Evolutionary conservation across 164 flowering plant genomes (phyloP), one percentile per base, ranked within the genome.

Genomic region (Warburgia ugandensis): DNA sequence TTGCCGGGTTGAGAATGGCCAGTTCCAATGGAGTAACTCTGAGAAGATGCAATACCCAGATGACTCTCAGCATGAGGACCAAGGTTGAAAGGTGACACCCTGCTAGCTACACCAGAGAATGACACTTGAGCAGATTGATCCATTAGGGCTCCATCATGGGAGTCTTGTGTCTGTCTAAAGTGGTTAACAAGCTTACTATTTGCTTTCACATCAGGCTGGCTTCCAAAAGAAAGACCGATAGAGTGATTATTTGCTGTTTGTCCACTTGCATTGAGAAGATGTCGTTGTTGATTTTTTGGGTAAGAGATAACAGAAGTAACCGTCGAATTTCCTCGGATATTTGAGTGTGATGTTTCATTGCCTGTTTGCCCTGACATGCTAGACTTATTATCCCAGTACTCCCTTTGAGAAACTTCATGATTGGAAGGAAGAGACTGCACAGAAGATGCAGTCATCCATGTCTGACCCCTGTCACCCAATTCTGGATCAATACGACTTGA

Each of bases 251-350:
- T 26, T 17, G 52, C 37, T 48, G 19, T 56, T 57, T 67, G 66
- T 36, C n/a, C n/a, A n/a, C n/a, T n/a, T n/a, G 65, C 72, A 68
- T 69, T 60, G 45, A 45, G 48, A 51, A 40, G 52, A 63, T 75
- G 82, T 41, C 50, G 61, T 23, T 72, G 81, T 54, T 62, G 79
- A 61, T 66, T 68, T 66, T 72, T 64, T 13, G 64, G 32, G 66
- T 56, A 43, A 23, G 74, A 59, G 40, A 55, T 46, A 41, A 65
- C 65, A 45, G 80, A 48, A 30, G 63, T 17, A n/a, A n/a, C n/a
- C 41, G 75, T 35, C 42, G 28, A 58, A 19, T 70, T 73, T 36
- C 59, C 77, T 47, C 57, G 73, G 44, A 51, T 31, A 36, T 50
- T 53, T 29, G 47, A 50, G 21, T 44, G 61, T 21, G 71, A 63